phyloP scores from a whole-genome alignment of 352 stramenopile species.

The Phytopythium kandeliae region DNA sequence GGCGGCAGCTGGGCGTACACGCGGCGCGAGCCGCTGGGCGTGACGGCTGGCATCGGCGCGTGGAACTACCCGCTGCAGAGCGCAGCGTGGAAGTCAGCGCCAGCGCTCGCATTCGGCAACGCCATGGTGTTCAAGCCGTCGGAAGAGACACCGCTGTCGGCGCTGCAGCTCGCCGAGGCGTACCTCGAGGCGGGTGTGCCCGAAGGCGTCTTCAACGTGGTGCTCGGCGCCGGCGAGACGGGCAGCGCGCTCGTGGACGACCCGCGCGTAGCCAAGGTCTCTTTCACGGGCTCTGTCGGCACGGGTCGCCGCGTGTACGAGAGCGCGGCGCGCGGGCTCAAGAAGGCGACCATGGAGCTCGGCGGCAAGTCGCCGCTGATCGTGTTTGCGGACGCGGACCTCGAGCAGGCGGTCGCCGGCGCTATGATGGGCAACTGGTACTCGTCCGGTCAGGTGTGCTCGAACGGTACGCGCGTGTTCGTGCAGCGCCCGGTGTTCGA shows the following conservation, averaged over 20 bases:
- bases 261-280: conserved; percentile 61
- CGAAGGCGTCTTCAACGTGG: conserved; percentile 74
- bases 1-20: conserved; percentile 76
- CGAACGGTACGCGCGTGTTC: conserved; percentile 87
- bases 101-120: conserved; percentile 84
- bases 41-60: conserved; percentile 69
- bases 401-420: conserved; percentile 70
- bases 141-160: conserved; percentile 79
- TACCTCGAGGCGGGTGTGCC: conserved; percentile 70
- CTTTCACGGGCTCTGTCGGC: conserved; percentile 78
- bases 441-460: conserved; percentile 88
- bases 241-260: conserved; percentile 54
- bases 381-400: conserved; percentile 81
- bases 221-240: conserved; percentile 56
- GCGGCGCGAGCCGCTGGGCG: conserved; percentile 58
- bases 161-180: conserved; percentile 55
- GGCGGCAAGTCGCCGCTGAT: conserved; percentile 87
- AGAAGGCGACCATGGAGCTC: conserved; percentile 89
- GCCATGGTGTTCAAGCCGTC: conserved; percentile 92
- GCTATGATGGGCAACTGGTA: conserved; percentile 88
- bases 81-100: conserved; percentile 74
- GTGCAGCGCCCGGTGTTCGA: conserved; percentile 83
- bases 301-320: conserved; percentile 73
- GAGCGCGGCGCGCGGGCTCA: conserved; percentile 63
- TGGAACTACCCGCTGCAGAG: conserved; percentile 85